Evolutionary conservation across 1,139 yeast species (phyloP).

Genomic region (Pichia sp.): DNA sequence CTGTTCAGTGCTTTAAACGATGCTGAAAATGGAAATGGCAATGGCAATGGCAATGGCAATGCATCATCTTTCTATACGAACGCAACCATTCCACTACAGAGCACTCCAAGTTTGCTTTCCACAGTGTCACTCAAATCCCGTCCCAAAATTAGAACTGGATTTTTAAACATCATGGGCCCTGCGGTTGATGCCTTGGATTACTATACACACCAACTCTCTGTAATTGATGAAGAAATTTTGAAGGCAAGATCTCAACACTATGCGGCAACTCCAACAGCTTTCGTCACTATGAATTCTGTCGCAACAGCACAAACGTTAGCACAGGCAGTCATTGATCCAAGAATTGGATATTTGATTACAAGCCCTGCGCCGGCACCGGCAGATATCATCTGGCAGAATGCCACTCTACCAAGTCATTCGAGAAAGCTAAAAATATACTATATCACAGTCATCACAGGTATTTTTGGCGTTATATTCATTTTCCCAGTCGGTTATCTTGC

Average conservation of each 20-base stretch:
- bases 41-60: not conserved
- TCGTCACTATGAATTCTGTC: conserved; percentile 76
- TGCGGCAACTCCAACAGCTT: conserved; percentile 69
- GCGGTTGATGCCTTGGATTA: conserved; percentile 60
- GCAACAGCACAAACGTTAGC: conserved; percentile 87
- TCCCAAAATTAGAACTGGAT: conserved; percentile 47
- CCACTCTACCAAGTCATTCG: conserved; percentile 51
- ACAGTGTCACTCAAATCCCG: conserved; percentile 33
- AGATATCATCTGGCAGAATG: conserved; percentile 71
- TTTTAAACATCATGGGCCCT: conserved; percentile 47
- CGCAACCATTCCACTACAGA: not conserved
- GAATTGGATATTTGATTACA: conserved; percentile 65
- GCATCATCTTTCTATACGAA: not conserved
- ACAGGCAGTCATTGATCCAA: conserved; percentile 71
- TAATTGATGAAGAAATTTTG: conserved; percentile 53
- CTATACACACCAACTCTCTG: conserved; percentile 49
- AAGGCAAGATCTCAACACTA: conserved; percentile 54
- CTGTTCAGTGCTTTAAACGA: conserved; percentile 22
- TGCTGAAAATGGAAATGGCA: not conserved
- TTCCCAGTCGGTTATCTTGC: conserved; percentile 72
- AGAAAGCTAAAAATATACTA: conserved; percentile 49
- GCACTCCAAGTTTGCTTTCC: conserved; percentile 6
- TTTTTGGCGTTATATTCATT: conserved; percentile 56
- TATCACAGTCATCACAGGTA: conserved; percentile 54
- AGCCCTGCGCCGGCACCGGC: conserved; percentile 76